phyloP scores from a whole-genome alignment of 805 yeast species.

The Citeromyces nyonsensis region DNA sequence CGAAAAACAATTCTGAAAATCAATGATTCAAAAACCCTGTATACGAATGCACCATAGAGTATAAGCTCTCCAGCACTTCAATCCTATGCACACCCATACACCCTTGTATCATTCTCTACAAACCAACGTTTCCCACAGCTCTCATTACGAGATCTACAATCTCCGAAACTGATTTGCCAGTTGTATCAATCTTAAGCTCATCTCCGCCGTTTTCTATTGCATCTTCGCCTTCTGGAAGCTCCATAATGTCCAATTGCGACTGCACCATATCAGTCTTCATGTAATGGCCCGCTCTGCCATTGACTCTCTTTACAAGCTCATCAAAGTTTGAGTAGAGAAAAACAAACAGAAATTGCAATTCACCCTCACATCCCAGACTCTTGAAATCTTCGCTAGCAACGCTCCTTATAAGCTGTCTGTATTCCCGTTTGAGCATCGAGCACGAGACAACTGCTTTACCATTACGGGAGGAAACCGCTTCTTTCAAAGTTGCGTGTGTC shows the following conservation, averaged over 20 bases:
- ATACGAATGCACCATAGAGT: no score
- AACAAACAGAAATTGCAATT: conserved; percentile 36
- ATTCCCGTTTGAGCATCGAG: conserved; percentile 64
- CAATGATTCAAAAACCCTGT: no score
- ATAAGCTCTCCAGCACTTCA: no score
- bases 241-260: conserved; percentile 63
- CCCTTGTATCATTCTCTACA: no score
- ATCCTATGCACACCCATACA: no score
- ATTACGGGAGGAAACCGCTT: conserved; percentile 14
- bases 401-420: conserved; percentile 46
- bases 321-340: conserved; percentile 53
- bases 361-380: conserved; percentile 6
- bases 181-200: conserved; percentile 5
- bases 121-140: no score
- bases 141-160: conserved; percentile 1
- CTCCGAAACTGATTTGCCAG: conserved; percentile 2
- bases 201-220: conserved; percentile 3
- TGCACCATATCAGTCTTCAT: conserved; percentile 81
- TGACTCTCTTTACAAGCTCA: conserved; percentile 45
- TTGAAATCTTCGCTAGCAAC: conserved; percentile 9
- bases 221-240: conserved; percentile 38
- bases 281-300: conserved; percentile 56
- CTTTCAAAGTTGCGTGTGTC: conserved; percentile 20
- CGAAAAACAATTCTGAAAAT: no score
- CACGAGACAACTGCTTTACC: conserved; percentile 51